phyloP scores from a whole-genome alignment of 1,139 yeast genomes.

The Hyphopichia fennica region DNA sequence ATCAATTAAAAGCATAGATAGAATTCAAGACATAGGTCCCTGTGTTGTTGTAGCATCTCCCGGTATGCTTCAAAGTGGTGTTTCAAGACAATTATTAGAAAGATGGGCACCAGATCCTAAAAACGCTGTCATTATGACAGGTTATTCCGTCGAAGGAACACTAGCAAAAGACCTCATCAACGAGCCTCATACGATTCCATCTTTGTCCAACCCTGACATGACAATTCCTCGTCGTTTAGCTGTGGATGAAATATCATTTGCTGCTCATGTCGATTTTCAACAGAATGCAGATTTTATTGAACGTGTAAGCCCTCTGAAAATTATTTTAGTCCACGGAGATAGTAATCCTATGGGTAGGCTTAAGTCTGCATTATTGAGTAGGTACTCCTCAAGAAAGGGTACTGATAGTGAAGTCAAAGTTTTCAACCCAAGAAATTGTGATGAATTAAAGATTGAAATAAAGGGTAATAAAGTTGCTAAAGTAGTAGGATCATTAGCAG shows the following conservation, averaged over 20 bases:
- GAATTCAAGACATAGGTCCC: conserved; percentile 91
- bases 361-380: conserved; percentile 87
- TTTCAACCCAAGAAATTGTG: conserved; percentile 91
- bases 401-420: conserved; percentile 92
- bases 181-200: conserved; percentile 87
- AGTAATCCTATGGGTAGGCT: conserved; percentile 96
- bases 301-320: conserved; percentile 76
- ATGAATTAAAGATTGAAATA: conserved; percentile 71
- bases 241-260: conserved; percentile 95
- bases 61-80: conserved; percentile 97
- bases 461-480: conserved; percentile 85
- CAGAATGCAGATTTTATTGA: conserved; percentile 92
- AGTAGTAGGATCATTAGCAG: conserved; percentile 78
- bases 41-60: conserved; percentile 97
- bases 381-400: conserved; percentile 77
- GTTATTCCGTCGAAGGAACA: conserved; percentile 98
- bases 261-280: conserved; percentile 97
- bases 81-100: conserved; percentile 86
- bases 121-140: conserved; percentile 84
- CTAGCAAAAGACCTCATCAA: conserved; percentile 88
- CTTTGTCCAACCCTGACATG: conserved; percentile 74
- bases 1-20: conserved; percentile 75
- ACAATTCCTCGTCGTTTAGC: conserved; percentile 83
- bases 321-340: conserved; percentile 96
- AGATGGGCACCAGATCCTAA: conserved; percentile 98